phyloP scores from a whole-genome alignment of 306 rosid genomes.

The Rosa rugosa region DNA sequence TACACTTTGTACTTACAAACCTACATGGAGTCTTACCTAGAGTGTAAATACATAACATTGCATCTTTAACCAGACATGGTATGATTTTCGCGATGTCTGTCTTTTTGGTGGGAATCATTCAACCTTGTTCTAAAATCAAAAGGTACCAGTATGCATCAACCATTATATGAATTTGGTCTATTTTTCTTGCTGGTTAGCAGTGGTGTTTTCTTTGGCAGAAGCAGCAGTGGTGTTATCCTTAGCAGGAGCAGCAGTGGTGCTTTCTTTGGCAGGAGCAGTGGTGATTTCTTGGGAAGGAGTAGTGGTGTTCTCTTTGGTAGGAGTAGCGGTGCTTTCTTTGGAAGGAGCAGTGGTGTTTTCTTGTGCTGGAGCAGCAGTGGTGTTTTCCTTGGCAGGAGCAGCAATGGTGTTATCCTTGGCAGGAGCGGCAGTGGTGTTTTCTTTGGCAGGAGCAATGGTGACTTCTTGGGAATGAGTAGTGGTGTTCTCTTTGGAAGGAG shows the following conservation, averaged over 20 bases:
- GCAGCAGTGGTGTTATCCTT: neutral
- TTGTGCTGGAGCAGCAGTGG: neutral
- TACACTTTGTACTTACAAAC: neutral
- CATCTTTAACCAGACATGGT: neutral
- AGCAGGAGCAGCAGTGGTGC: neutral
- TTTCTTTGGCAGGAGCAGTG: neutral
- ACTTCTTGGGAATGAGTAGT: neutral
- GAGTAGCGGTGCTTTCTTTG: neutral
- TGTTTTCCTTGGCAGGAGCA: too few species aligned
- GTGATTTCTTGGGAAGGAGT: neutral
- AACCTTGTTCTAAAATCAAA: neutral
- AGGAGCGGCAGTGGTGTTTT: conserved; percentile 7
- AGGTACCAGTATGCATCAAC: conserved; percentile 2
- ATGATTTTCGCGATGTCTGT: neutral
- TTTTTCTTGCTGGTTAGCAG: conserved; percentile 24
- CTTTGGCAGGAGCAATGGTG: neutral
- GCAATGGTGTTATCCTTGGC: too few species aligned
- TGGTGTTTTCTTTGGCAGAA: neutral
- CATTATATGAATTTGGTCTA: conserved; percentile 21
- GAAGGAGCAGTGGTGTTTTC: neutral
- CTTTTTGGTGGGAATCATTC: neutral
- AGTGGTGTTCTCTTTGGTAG: neutral
- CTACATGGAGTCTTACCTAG: neutral
- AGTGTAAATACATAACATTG: neutral
- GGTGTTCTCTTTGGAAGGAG: neutral